Conservation (phyloP, 768 basidiomycete species). For the Macrocybe gigantea region DNA sequence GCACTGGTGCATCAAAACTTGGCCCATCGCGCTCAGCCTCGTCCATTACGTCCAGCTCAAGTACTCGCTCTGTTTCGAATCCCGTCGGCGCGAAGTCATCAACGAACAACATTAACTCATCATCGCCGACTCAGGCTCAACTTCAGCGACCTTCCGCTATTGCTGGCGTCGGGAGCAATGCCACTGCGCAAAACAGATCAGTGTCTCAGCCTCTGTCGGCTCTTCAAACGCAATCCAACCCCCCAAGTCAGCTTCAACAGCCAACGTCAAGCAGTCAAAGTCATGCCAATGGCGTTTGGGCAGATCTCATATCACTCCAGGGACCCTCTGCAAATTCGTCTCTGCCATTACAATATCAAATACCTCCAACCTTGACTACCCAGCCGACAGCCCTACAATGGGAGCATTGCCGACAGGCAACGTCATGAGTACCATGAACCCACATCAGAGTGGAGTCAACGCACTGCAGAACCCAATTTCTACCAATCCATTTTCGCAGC, state of each 20-base stretch:
- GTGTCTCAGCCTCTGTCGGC: conserved; percentile 17
- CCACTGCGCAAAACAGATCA: conserved; percentile 1
- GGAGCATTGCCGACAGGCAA: too few relatives aligned
- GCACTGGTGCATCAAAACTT: conserved; percentile 39
- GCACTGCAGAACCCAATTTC: too few relatives aligned
- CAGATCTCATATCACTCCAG: conserved; percentile 48
- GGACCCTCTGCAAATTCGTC: conserved; percentile 39
- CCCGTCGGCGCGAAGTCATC: conserved; percentile 12
- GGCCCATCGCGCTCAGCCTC: conserved; percentile 37
- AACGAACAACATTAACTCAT: conserved; percentile 9
- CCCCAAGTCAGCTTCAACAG: conserved; percentile 15
- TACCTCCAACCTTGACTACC: conserved; percentile 4
- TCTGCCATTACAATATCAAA: conserved; percentile 44
- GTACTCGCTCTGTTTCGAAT: conserved; percentile 14
- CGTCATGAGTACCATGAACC: too few relatives aligned
- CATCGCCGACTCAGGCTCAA: conserved; percentile 10
- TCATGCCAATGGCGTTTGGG: conserved; percentile 44
- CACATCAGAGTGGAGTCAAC: too few relatives aligned
- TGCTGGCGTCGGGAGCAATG: too few relatives aligned
- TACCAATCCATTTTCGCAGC: not conserved
- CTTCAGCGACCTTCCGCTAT: too few relatives aligned
- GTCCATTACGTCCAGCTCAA: conserved; percentile 13
- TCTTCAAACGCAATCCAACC: conserved; percentile 14
- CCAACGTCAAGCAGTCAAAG: conserved; percentile 12
- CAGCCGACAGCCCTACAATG: too few relatives aligned